Conservation (phyloP, 805 yeast genomes). For the Wickerhamomyces sydowiorum region DNA sequence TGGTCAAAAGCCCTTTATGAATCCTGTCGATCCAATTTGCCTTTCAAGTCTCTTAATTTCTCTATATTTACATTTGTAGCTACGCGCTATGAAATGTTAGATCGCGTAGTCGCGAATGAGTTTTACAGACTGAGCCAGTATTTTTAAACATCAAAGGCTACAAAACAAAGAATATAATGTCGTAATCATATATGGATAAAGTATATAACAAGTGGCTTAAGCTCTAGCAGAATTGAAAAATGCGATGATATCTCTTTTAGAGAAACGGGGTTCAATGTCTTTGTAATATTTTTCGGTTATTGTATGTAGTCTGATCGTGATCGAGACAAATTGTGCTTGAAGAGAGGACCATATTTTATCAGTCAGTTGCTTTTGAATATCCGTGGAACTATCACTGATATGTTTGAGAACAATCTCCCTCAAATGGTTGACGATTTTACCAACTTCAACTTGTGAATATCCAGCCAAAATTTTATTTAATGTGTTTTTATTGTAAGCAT, state of each 20-base stretch:
- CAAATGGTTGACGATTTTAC: slow-evolving; percentile 46
- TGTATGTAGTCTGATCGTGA: slow-evolving; percentile 47
- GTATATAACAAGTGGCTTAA: not conserved
- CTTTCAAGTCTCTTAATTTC: not conserved
- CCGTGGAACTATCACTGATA: slow-evolving; percentile 30
- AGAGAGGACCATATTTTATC: slow-evolving; percentile 66
- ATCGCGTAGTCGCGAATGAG: not conserved
- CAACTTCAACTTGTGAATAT: slow-evolving; percentile 55
- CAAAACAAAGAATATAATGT: not conserved
- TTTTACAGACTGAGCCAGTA: not conserved
- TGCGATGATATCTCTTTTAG: slow-evolving; percentile 50
- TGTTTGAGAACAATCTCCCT: slow-evolving; percentile 53
- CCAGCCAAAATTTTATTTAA: slow-evolving; percentile 50
- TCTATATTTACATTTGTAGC: not conserved
- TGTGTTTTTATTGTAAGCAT: slow-evolving; percentile 56
- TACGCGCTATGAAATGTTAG: not conserved
- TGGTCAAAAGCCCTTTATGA: no score
- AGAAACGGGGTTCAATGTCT: slow-evolving; percentile 45
- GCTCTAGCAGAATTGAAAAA: slow-evolving; percentile 37
- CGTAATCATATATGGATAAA: no score
- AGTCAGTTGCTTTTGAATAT: slow-evolving; percentile 47
- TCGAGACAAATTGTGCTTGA: slow-evolving; percentile 54
- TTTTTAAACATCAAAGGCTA: not conserved
- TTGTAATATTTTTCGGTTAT: slow-evolving; percentile 48
- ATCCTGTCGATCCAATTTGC: no score